A percentile compares a stretch with the other conserved stretches of the same genome.
Conservation (phyloP, 345 rosid species). For the Geranium brycei region DNA sequence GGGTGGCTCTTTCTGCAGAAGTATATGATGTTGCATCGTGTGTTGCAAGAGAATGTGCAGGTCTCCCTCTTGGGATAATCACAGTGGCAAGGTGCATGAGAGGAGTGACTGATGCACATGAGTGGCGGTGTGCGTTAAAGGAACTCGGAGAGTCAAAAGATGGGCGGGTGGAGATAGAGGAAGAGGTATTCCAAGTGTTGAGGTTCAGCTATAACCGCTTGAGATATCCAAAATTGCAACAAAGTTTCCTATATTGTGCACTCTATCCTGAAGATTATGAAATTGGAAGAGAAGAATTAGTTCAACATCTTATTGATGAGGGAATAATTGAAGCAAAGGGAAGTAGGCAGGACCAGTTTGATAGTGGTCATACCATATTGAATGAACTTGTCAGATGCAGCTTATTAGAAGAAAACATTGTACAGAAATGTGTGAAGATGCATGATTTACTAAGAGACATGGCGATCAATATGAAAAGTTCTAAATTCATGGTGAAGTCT, state of each 20-base stretch:
- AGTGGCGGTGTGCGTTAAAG: slow-evolving; percentile 11
- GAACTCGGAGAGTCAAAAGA: slow-evolving; percentile 1
- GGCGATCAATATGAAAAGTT: slow-evolving; percentile 1
- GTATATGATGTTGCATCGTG: background rate
- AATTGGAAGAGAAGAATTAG: slow-evolving; percentile 1
- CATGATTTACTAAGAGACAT: slow-evolving; percentile 17
- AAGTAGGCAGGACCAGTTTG: background rate
- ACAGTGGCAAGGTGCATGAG: slow-evolving; percentile 10
- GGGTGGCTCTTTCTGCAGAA: background rate
- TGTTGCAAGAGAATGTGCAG: slow-evolving; percentile 9
- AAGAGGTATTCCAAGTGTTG: slow-evolving; percentile 1
- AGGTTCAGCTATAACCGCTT: slow-evolving; percentile 14
- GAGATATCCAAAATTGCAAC: background rate
- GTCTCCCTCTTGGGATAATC: slow-evolving; percentile 14
- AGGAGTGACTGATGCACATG: background rate
- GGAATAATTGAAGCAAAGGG: background rate
- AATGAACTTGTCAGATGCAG: slow-evolving; percentile 1
- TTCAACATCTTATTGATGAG: slow-evolving; percentile 7
- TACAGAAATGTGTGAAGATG: slow-evolving; percentile 2
- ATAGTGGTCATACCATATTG: slow-evolving; percentile 3
- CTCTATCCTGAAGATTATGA: slow-evolving; percentile 9
- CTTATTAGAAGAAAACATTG: slow-evolving; percentile 8
- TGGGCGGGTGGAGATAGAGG: background rate
- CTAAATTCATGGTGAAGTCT: slow-evolving; percentile 1
- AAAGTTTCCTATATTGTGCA: slow-evolving; percentile 13